Conservation (phyloP, 352 stramenopile species). For the Blastocystis sp. region DNA sequence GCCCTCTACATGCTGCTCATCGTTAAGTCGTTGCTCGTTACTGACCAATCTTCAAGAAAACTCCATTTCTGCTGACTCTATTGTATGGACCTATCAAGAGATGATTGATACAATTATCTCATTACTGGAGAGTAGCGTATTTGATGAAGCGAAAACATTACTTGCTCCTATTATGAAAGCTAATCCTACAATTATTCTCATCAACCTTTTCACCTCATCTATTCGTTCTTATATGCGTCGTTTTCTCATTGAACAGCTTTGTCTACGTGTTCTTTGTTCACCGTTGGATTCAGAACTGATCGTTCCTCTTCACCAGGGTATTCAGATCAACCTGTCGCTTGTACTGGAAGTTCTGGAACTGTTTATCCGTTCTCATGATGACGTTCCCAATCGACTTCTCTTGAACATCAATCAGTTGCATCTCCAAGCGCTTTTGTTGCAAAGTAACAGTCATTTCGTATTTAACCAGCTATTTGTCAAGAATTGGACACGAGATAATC, state of each 20-base stretch:
- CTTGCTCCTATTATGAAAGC: neutral
- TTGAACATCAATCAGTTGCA: constrained; percentile 11
- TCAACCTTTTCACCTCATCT: neutral
- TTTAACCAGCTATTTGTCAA: constrained; percentile 57
- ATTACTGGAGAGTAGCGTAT: neutral
- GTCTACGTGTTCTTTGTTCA: neutral
- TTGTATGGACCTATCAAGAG: neutral
- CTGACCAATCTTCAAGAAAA: neutral
- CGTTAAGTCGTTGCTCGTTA: neutral
- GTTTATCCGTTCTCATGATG: constrained; percentile 11
- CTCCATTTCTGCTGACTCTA: neutral
- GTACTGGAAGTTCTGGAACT: neutral
- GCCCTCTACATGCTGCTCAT: neutral
- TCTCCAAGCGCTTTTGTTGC: neutral
- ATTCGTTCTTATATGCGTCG: neutral
- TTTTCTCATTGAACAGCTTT: constrained; percentile 18
- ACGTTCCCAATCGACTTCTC: neutral
- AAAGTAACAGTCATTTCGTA: neutral
- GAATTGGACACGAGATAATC: neutral
- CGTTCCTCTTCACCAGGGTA: neutral
- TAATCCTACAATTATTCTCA: neutral
- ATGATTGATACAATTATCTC: neutral
- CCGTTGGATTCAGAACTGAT: neutral
- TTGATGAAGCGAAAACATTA: constrained; percentile 46
- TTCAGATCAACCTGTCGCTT: neutral